A percentile compares a stretch with the other conserved stretches of the same genome.
Evolutionary conservation across 1,284 basidiomycete species (phyloP).

Genomic region (Spongispora temasekensis): DNA sequence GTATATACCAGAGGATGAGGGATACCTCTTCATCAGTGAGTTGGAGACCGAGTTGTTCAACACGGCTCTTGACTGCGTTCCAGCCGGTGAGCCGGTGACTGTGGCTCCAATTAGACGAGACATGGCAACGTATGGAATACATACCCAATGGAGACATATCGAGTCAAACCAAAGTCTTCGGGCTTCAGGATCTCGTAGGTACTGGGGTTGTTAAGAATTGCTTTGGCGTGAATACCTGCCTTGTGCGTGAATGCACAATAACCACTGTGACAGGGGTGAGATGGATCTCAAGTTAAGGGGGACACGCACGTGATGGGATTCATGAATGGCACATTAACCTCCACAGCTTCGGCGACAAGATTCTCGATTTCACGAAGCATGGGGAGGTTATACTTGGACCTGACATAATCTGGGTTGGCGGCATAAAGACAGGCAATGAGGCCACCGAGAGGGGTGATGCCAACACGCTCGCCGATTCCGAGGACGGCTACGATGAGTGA

Average conservation of each 20-base stretch:
- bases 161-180: constrained; percentile 96
- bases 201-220: constrained; percentile 98
- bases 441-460: constrained; percentile 97
- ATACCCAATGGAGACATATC: constrained; percentile 97
- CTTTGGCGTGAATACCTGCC: constrained; percentile 99
- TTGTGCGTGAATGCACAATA: constrained; percentile 99
- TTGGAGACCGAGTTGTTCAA: constrained; percentile 91
- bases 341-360: constrained; percentile 97
- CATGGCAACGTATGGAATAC: constrained; percentile 18
- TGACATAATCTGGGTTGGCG: constrained; percentile 98
- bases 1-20: not conserved
- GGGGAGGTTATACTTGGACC: constrained; percentile 97
- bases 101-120: constrained; percentile 10
- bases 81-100: constrained; percentile 94
- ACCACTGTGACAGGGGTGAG: constrained; percentile 53
- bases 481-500: constrained; percentile 62
- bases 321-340: constrained; percentile 98
- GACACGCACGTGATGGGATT: constrained; percentile 80
- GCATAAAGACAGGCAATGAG: constrained; percentile 97
- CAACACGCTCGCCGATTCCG: constrained; percentile 98
- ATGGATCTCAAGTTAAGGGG: constrained; percentile 1
- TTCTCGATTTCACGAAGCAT: constrained; percentile 99
- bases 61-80: constrained; percentile 99
- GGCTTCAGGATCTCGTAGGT: constrained; percentile 99
- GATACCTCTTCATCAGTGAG: constrained; percentile 83